Evolutionary conservation across 306 rosid genomes (phyloP), one percentile per base, ranked within the genome.

Genomic region (Rubus idaeus): DNA sequence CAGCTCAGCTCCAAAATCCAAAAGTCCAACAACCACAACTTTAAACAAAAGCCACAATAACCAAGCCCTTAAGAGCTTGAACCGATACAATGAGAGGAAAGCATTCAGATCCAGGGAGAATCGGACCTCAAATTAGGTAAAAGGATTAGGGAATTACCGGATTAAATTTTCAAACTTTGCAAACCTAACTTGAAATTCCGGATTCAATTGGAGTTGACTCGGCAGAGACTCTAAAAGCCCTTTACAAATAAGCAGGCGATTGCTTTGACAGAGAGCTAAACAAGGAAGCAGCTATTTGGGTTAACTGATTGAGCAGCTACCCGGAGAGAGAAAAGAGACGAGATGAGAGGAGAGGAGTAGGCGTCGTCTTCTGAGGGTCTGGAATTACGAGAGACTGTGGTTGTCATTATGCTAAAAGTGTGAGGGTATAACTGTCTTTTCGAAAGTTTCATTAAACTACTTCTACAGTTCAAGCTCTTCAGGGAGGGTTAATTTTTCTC

Each of bases 41-140:
- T n/a, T 0, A 67, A 67, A 5, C 53, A 67, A 70, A 26, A 71
- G 6, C 62, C 17, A n/a, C 17, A 66, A 69, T 6, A 30, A 12
- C 16, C 11, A 2, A 49, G 3, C 45, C 45, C 26, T 26, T 6
- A 70, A 71, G 47, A 53, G 52, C 60, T 8, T 18, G 14, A 16
- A 66, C 5, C 73, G 61, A 73, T 44, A 66, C 8, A 8, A 73
- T 53, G 17, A 62, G 13, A 60, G 3, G 9, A 21, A 47, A 53
- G 26, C 60, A 58, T 1, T 35, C 35, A 75, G 70, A 75, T 75
- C 78, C 78, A 35, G 78, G 47, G 0, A 35, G n/a, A 75, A 75
- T 62, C 78, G 14, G 49, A 47, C n/a, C 14, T 9, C 56, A 73
- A 20, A 61, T 45, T 3, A 75, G 20, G 41, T 60, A 13, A 62